Evolutionary conservation across 139 green algal species (phyloP).

Genomic region (Ettlia oleoabundans): DNA sequence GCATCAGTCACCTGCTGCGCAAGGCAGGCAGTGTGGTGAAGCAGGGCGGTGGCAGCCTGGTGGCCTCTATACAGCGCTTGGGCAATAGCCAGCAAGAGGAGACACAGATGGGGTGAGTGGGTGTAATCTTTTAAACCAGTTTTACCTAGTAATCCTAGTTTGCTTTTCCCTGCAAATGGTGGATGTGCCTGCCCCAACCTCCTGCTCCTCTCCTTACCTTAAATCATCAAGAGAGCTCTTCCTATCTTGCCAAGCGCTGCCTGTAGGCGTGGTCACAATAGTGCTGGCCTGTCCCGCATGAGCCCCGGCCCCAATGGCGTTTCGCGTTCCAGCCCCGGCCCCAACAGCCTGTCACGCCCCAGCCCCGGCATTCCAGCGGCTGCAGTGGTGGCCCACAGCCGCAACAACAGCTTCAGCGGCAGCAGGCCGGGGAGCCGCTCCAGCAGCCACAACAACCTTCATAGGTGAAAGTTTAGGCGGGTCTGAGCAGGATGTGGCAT

Average conservation of each 20-base stretch:
- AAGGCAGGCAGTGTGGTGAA: conserved; percentile 17
- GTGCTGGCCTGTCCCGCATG: neutral
- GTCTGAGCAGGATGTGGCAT: no score
- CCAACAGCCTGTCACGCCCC: conserved; percentile 10
- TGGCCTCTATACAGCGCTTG: conserved; percentile 11
- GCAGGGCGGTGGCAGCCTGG: conserved; percentile 4
- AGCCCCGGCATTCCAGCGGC: neutral
- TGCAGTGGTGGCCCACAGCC: conserved; percentile 15
- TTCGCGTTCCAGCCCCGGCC: conserved; percentile 5
- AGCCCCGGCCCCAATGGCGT: conserved; percentile 19
- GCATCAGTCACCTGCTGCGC: conserved; percentile 28
- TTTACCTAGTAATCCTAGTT: no score
- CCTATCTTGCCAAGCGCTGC: no score
- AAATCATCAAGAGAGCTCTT: no score
- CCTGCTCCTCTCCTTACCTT: no score
- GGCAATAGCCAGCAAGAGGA: conserved; percentile 14
- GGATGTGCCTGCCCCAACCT: no score
- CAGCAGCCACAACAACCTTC: conserved; percentile 17
- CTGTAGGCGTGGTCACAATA: conserved; percentile 7
- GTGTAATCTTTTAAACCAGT: neutral
- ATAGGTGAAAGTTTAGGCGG: no score
- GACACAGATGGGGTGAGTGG: neutral
- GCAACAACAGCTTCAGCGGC: conserved; percentile 23
- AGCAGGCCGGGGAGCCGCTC: conserved; percentile 24
- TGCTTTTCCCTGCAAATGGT: no score